Evolutionary conservation across 148 eudicot genomes (phyloP).

Genomic region (Bassia scoparia): DNA sequence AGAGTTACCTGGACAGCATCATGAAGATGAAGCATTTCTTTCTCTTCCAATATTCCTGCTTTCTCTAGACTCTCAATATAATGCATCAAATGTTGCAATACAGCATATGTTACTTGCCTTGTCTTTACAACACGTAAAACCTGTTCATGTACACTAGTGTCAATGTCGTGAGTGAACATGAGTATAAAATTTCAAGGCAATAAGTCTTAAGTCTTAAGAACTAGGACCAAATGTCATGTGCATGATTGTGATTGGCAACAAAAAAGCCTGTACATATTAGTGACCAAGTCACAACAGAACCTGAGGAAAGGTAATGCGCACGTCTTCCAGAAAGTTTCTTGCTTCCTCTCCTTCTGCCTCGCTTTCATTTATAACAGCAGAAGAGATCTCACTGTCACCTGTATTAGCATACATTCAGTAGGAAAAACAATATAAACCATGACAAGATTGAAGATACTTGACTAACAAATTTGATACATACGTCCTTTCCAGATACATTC

Average conservation of each 20-base stretch:
- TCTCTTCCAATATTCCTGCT: constrained; percentile 78
- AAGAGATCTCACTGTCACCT: constrained; percentile 85
- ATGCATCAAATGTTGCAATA: constrained; percentile 71
- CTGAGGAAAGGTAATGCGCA: constrained; percentile 89
- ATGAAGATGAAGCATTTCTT: constrained; percentile 88
- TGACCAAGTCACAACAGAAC: constrained; percentile 31
- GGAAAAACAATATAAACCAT: not conserved
- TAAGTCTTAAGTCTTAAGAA: no score
- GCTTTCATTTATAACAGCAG: constrained; percentile 66
- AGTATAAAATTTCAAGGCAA: no score
- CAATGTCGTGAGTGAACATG: not conserved
- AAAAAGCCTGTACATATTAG: no score
- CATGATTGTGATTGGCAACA: no score
- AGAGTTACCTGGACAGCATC: constrained; percentile 81
- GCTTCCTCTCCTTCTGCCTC: constrained; percentile 92
- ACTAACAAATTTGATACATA: not conserved
- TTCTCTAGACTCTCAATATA: constrained; percentile 87
- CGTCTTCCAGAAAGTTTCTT: constrained; percentile 78
- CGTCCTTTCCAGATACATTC: not conserved
- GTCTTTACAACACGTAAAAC: constrained; percentile 88
- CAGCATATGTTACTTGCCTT: constrained; percentile 92
- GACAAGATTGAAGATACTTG: not conserved
- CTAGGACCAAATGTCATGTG: no score
- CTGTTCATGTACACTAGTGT: constrained; percentile 33
- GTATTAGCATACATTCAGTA: constrained; percentile 14